A percentile compares a stretch with the other conserved stretches of the same genome.
Evolutionary conservation across 1,284 basidiomycete species (phyloP).

Genomic region (Sparassis latifolia): DNA sequence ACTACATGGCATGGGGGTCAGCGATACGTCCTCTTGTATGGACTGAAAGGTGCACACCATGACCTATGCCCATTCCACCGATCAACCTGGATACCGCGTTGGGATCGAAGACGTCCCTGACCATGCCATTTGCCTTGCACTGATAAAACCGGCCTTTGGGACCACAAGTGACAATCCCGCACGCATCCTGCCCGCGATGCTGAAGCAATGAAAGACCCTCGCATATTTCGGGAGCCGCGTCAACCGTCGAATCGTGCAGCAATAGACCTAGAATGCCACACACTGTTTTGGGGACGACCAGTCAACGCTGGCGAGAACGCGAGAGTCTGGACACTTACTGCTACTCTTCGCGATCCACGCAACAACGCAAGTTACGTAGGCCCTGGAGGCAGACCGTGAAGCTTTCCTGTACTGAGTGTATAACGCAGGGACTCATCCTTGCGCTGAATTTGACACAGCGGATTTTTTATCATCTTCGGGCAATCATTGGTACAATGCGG

Average conservation of each 20-base stretch:
- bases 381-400: too few species aligned
- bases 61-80: slow-evolving; percentile 97
- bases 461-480: too few species aligned
- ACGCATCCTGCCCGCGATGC: slow-evolving; percentile 97
- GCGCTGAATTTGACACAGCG: too few species aligned
- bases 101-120: slow-evolving; percentile 93
- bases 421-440: too few species aligned
- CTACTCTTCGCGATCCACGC: background rate
- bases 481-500: too few species aligned
- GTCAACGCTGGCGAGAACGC: background rate
- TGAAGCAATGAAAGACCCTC: slow-evolving; percentile 90
- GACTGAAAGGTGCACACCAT: slow-evolving; percentile 56
- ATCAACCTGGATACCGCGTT: slow-evolving; percentile 72
- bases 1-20: slow-evolving; percentile 41
- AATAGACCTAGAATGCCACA: slow-evolving; percentile 87
- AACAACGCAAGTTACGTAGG: background rate
- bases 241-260: slow-evolving; percentile 67
- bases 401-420: too few species aligned
- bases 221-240: slow-evolving; percentile 82
- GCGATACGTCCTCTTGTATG: background rate
- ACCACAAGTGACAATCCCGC: slow-evolving; percentile 96
- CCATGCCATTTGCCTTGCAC: slow-evolving; percentile 99
- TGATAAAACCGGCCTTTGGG: slow-evolving; percentile 94
- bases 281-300: slow-evolving; percentile 38
- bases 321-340: slow-evolving; percentile 5